Percentiles rank a stretch among this genome's conserved stretches.
Evolutionary conservation across 2,329 filamentous ascomycete species (phyloP).

Genomic region (Trichoderma sp.): DNA sequence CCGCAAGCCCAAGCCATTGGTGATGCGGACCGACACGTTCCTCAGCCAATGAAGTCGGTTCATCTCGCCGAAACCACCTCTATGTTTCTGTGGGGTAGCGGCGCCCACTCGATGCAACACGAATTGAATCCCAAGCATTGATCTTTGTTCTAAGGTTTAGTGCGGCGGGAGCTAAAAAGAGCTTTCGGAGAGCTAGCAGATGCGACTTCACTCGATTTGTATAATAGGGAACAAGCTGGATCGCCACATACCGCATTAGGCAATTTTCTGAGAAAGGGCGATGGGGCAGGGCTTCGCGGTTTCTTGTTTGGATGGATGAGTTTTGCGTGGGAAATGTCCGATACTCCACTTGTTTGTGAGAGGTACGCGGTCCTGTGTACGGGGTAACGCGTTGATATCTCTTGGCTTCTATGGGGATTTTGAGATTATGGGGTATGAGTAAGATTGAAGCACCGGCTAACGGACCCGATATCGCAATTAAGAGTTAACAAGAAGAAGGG

Average conservation of each 20-base stretch:
- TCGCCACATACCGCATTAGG: neutral
- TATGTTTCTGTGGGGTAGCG: neutral
- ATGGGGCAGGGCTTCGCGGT: neutral
- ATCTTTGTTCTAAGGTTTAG: neutral
- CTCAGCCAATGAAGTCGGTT: neutral
- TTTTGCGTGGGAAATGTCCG: neutral
- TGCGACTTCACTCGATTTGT: slow-evolving; percentile 1
- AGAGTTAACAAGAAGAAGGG: neutral
- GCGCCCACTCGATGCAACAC: neutral
- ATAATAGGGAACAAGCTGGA: neutral
- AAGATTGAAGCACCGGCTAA: neutral
- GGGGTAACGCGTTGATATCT: neutral
- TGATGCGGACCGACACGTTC: neutral
- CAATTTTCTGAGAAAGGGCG: neutral
- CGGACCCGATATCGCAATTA: neutral
- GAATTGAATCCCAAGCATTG: too few relatives aligned
- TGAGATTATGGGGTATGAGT: neutral
- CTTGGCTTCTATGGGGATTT: neutral
- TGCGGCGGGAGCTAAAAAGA: neutral
- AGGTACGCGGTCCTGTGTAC: neutral
- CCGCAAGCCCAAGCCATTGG: neutral
- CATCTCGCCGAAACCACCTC: neutral
- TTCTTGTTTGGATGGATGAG: neutral
- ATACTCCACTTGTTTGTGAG: neutral
- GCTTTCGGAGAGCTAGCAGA: neutral